Percentiles rank a stretch among this genome's conserved stretches.
phyloP scores from a whole-genome alignment of 2,329 filamentous ascomycete genomes.

The Diaporthe velutina region DNA sequence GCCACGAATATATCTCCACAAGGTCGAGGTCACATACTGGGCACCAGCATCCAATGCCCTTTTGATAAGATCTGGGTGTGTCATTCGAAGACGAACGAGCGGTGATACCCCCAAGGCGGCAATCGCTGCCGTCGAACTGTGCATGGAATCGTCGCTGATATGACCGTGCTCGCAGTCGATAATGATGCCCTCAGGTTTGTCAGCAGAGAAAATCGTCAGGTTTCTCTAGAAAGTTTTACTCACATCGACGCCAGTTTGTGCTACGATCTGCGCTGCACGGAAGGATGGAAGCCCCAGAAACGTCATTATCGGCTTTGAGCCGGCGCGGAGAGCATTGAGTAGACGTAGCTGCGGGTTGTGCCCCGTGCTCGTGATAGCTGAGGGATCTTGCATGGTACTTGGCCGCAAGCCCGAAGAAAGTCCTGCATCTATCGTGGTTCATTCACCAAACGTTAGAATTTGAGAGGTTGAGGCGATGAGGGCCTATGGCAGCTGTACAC shows the following conservation, averaged over 20 bases:
- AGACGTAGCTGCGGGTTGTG: neutral
- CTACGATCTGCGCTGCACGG: neutral
- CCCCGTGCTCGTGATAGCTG: neutral
- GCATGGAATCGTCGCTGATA: neutral
- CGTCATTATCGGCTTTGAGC: neutral
- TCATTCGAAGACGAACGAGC: neutral
- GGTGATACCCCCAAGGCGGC: neutral
- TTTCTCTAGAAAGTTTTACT: neutral
- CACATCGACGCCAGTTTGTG: neutral
- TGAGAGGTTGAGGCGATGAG: neutral
- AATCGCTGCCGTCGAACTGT: neutral
- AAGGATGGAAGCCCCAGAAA: neutral
- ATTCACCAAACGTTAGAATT: too few relatives aligned
- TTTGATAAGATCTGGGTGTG: constrained; percentile 3
- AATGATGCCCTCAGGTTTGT: neutral
- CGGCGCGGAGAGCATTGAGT: neutral
- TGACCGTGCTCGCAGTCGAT: constrained; percentile 3
- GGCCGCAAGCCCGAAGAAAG: neutral
- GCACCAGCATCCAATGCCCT: neutral
- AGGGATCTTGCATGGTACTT: neutral
- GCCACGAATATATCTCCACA: neutral
- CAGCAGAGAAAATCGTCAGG: neutral
- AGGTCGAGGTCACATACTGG: neutral
- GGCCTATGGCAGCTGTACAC: neutral
- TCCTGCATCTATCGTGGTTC: neutral